Evolutionary conservation across 441 rosid species (phyloP), one percentile per base, ranked within the genome.

Genomic region (Pelargonium cotyledonis): DNA sequence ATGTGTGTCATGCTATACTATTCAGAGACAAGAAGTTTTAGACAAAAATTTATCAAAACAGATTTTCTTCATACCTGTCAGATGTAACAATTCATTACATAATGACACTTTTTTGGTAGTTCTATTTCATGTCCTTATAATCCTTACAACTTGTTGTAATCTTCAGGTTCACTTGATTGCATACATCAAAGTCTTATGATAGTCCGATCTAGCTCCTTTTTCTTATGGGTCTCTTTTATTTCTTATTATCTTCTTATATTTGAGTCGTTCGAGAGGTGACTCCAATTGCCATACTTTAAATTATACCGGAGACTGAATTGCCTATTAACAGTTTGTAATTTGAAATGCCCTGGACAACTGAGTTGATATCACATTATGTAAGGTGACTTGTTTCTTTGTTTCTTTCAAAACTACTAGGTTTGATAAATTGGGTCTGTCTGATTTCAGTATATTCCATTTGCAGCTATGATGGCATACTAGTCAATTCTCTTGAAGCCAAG

Each of bases 401-500:
- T 53, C 61, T 44, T 63, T 53, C 40, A 14, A 63, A 51, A 66
- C 57, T n/a, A 57, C 67, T 57, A 35, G 18, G 57, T 63, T 35
- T 66, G 49, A 40, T 41, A 23, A 19, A 8, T 9, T 63, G 63
- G 8, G 61, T 51, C 19, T 40, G 44, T 77, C 74, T 76, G 46
- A 77, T 68, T 70, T 70, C 60, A 60, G 40, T 81, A 66, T 70
- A 64, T 65, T 68, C 23, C 14, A 65, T 75, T 67, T 77, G 83
- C 90, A 95, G 98, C 79, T 92, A 80, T 80, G 88, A 92, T 79
- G 97, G 98, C 76, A 68, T 92, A 68, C 72, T 95, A 78, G 85
- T 89, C 66, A 83, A 80, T 77, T 90, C 97, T 68, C 85, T 92
- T 63, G 88, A 83, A 78, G 88, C 93, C 73, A 90, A 77, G 82